Evolutionary conservation across 2,329 filamentous ascomycete species (phyloP).

Genomic region (Neophaeococcomyces mojaviensis): DNA sequence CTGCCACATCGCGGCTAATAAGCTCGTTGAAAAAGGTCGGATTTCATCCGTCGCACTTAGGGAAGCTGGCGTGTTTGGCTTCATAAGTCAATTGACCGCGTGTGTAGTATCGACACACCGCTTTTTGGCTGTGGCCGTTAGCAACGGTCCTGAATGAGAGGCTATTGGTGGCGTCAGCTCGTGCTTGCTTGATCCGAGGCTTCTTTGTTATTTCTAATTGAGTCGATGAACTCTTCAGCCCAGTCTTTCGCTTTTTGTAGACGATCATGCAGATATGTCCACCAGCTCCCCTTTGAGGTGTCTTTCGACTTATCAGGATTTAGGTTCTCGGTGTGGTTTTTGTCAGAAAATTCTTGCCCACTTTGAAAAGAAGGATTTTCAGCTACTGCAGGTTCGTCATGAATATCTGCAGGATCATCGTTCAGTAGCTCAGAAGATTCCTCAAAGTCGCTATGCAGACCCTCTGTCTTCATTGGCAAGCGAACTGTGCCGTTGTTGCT

Average conservation of each 20-base stretch:
- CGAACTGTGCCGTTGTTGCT: constrained; percentile 81
- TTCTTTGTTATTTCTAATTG: constrained; percentile 21
- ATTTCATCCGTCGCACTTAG: too few relatives aligned
- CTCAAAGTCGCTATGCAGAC: constrained; percentile 37
- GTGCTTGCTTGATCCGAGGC: constrained; percentile 6
- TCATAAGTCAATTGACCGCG: too few relatives aligned
- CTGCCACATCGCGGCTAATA: too few relatives aligned
- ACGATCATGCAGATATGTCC: constrained; percentile 20
- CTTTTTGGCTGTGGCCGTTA: too few relatives aligned
- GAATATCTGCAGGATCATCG: constrained; percentile 7
- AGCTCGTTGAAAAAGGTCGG: too few relatives aligned
- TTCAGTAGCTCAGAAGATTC: constrained; percentile 5
- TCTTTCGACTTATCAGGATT: background rate
- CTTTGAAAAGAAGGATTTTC: too few relatives aligned
- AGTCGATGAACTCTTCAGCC: constrained; percentile 22
- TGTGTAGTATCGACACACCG: too few relatives aligned
- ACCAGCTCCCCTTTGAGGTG: constrained; percentile 16
- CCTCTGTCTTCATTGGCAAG: constrained; percentile 38
- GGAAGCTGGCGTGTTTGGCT: too few relatives aligned
- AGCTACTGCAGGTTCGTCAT: background rate
- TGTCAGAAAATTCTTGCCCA: background rate
- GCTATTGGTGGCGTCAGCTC: background rate
- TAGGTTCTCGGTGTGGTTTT: background rate
- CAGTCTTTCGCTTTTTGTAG: constrained; percentile 24
- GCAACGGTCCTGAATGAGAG: too few relatives aligned